phyloP scores from a whole-genome alignment of 169 alveolate genomes.

The Cryptosporidium canis region DNA sequence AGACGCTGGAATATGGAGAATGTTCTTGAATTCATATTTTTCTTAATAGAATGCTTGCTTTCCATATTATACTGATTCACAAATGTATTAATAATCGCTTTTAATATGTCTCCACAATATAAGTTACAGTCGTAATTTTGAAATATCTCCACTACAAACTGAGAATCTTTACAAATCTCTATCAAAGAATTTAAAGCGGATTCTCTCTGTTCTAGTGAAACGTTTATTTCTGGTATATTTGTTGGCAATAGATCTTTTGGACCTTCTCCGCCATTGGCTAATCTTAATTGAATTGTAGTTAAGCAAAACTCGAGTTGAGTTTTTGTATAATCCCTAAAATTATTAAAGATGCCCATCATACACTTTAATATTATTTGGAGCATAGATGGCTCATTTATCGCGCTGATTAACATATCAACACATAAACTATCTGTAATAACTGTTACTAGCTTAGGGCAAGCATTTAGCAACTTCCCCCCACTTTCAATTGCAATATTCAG shows the following conservation, averaged over 20 bases:
- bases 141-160: constrained; percentile 19
- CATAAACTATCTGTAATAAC: constrained; percentile 13
- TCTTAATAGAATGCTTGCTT: neutral
- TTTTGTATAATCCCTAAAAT: constrained; percentile 25
- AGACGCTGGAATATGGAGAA: constrained; percentile 53
- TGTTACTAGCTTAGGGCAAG: neutral
- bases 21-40: neutral
- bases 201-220: constrained; percentile 55
- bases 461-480: constrained; percentile 14
- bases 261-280: constrained; percentile 18
- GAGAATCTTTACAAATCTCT: constrained; percentile 33
- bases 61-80: constrained; percentile 43
- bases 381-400: constrained; percentile 30
- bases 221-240: neutral
- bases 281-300: constrained; percentile 25
- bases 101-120: constrained; percentile 52
- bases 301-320: constrained; percentile 35
- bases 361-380: constrained; percentile 26
- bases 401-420: neutral
- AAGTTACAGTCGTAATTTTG: constrained; percentile 55
- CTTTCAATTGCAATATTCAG: constrained; percentile 58
- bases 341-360: constrained; percentile 14
- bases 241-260: constrained; percentile 13
- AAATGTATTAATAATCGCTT: constrained; percentile 23
- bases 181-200: constrained; percentile 24